phyloP scores from a whole-genome alignment of 116 monocot species.

The Trichopus zeylanicus region DNA sequence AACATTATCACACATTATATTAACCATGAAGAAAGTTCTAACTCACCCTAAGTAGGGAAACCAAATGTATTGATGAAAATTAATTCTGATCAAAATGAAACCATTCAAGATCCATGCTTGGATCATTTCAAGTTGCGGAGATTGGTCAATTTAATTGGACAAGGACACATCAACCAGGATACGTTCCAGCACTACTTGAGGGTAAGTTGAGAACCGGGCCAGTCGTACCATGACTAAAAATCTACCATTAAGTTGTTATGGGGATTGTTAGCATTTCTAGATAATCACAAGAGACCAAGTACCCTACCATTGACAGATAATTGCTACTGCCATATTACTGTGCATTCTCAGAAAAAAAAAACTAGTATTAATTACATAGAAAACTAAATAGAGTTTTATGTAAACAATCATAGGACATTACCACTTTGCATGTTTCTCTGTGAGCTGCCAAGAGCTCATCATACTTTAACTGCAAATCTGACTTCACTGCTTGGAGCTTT shows the following conservation, averaged over 20 bases:
- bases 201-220: too few species aligned
- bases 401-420: slow-evolving; percentile 9
- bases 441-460: slow-evolving; percentile 58
- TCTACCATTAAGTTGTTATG: not conserved
- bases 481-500: slow-evolving; percentile 81
- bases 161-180: too few species aligned
- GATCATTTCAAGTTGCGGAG: too few species aligned
- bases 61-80: too few species aligned
- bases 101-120: too few species aligned
- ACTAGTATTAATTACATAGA: not conserved
- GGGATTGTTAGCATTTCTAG: not conserved
- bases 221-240: not conserved
- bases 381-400: not conserved
- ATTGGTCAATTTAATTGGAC: too few species aligned
- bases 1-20: too few species aligned
- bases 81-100: too few species aligned
- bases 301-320: not conserved
- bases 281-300: not conserved
- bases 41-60: too few species aligned
- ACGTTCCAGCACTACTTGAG: too few species aligned
- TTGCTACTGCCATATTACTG: not conserved
- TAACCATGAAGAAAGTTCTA: too few species aligned
- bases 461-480: slow-evolving; percentile 76
- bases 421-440: slow-evolving; percentile 59
- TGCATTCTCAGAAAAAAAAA: not conserved